Percentiles rank a stretch among this genome's conserved stretches.
These are phyloP conservation scores for Actinidia chinensis DNA, from an alignment of 179 eudicot species.

Conservation along the genomic window DNA sequence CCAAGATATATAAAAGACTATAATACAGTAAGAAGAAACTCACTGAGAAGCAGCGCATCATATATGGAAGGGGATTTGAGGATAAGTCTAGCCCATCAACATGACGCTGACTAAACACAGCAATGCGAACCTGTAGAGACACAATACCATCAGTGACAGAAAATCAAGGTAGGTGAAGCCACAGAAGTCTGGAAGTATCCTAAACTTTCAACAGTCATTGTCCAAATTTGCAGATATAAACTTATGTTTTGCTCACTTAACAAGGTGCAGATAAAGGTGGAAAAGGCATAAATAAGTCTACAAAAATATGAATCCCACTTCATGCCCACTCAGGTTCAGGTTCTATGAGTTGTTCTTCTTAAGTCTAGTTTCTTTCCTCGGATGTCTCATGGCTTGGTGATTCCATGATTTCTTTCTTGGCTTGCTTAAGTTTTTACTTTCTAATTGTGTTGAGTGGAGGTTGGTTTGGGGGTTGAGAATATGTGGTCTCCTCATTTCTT, in stretches of 20 bases:
- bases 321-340: no score
- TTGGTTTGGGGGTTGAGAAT: no score
- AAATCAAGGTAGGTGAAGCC: conserved; percentile 14
- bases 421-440: no score
- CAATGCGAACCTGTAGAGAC: conserved; percentile 82
- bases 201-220: not conserved
- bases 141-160: conserved; percentile 21
- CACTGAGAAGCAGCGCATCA: conserved; percentile 98
- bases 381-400: no score
- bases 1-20: not conserved
- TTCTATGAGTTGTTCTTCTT: no score
- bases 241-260: not conserved
- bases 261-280: not conserved
- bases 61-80: conserved; percentile 93
- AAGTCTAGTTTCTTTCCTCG: no score
- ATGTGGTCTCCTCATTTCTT: no score
- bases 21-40: conserved; percentile 28
- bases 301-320: no score
- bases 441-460: no score
- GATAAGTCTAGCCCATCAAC: conserved; percentile 95
- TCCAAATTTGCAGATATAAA: not conserved
- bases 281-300: not conserved
- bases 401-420: no score
- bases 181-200: not conserved
- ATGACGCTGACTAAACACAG: conserved; percentile 96